A percentile compares a stretch with the other conserved stretches of the same genome.
phyloP scores from a whole-genome alignment of 2,329 filamentous ascomycete genomes.

The Fonsecaea multimorphosa region DNA sequence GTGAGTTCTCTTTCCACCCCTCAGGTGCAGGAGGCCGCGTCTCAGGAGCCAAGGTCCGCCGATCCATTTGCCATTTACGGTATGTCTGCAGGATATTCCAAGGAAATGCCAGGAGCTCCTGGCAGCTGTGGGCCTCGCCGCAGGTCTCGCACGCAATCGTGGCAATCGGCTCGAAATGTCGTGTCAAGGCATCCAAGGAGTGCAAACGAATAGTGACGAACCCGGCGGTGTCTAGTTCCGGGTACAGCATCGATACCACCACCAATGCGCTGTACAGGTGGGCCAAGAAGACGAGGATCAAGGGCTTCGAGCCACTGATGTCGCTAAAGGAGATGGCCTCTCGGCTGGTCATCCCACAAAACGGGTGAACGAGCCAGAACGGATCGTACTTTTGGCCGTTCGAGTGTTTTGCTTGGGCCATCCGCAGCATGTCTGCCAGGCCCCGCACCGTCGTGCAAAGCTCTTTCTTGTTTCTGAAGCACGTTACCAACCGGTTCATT shows the following conservation, averaged over 20 bases:
- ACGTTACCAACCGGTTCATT: slow-evolving; percentile 10
- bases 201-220: slow-evolving; percentile 9
- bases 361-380: slow-evolving; percentile 22
- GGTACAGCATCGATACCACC: slow-evolving; percentile 19
- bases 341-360: slow-evolving; percentile 13
- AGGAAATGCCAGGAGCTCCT: slow-evolving; percentile 17
- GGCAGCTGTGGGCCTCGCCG: background rate
- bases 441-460: slow-evolving; percentile 10
- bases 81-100: slow-evolving; percentile 12
- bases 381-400: slow-evolving; percentile 12
- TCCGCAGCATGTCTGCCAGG: slow-evolving; percentile 16
- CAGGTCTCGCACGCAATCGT: slow-evolving; percentile 13
- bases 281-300: slow-evolving; percentile 15
- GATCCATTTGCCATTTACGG: slow-evolving; percentile 9
- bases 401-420: slow-evolving; percentile 11
- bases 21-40: background rate
- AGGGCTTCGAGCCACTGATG: slow-evolving; percentile 12
- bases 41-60: background rate
- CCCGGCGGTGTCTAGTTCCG: slow-evolving; percentile 15
- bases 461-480: slow-evolving; percentile 9
- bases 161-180: slow-evolving; percentile 6
- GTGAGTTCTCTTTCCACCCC: background rate
- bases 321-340: slow-evolving; percentile 11
- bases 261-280: slow-evolving; percentile 19
- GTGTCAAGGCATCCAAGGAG: slow-evolving; percentile 12